These are phyloP conservation scores for Pleurotus salmoneostramineus DNA, from an alignment of 768 basidiomycete species.

Conservation along the genomic window DNA sequence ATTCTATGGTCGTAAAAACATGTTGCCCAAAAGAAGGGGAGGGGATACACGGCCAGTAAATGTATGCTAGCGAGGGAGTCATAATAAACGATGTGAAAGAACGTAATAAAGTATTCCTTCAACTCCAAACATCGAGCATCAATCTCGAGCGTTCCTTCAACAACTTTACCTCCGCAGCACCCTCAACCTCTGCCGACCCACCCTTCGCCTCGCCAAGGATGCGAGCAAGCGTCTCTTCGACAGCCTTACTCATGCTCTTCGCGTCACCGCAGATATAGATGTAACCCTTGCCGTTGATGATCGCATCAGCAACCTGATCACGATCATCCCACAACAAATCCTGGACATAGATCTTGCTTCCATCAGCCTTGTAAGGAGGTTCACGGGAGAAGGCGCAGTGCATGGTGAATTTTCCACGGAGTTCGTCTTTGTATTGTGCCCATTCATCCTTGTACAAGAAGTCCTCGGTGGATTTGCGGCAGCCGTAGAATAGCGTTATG, in stretches of 20 bases:
- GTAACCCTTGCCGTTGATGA: conserved; percentile 94
- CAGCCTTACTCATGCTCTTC: conserved; percentile 92
- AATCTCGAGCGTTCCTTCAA: conserved; percentile 92
- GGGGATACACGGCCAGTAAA: not conserved
- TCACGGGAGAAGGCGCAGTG: conserved; percentile 91
- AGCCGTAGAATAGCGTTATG: conserved; percentile 95
- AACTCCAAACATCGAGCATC: conserved; percentile 90
- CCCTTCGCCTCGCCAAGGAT: conserved; percentile 94
- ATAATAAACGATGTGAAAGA: conserved; percentile 1
- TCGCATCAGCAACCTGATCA: conserved; percentile 79
- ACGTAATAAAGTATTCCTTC: conserved; percentile 14
- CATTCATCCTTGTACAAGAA: conserved; percentile 96
- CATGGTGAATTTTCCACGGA: conserved; percentile 89
- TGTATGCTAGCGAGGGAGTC: conserved; percentile 10
- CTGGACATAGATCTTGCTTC: conserved; percentile 98
- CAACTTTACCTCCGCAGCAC: conserved; percentile 86
- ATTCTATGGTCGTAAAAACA: not conserved
- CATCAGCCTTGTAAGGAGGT: conserved; percentile 79
- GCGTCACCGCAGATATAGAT: conserved; percentile 97
- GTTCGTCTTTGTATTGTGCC: conserved; percentile 80
- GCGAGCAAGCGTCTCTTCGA: conserved; percentile 82
- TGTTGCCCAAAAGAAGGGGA: not conserved
- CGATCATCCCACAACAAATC: conserved; percentile 90
- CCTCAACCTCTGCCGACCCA: conserved; percentile 83
- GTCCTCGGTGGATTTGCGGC: conserved; percentile 84